Conservation (phyloP, 805 yeast species). For the Kodamaea sagamina region DNA sequence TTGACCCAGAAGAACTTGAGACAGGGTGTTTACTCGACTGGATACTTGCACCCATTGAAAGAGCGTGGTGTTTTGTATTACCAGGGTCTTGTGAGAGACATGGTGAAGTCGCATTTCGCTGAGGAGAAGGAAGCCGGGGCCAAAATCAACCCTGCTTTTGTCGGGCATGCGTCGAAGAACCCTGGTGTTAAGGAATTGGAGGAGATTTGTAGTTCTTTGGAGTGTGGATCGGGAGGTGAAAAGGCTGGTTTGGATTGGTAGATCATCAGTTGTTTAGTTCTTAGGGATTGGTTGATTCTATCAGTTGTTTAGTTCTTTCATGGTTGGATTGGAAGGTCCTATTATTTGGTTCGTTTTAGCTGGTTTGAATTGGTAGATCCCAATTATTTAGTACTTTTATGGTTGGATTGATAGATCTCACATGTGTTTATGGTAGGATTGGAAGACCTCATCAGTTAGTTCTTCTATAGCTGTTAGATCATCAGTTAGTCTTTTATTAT, state of each 20-base stretch:
- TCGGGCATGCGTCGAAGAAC: slow-evolving; percentile 39
- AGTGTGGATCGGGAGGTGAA: slow-evolving; percentile 36
- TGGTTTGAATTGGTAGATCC: no score
- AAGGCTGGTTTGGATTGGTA: slow-evolving; percentile 12
- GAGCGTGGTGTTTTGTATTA: slow-evolving; percentile 61
- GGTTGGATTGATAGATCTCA: no score
- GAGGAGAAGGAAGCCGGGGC: slow-evolving; percentile 47
- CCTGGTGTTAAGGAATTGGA: slow-evolving; percentile 51
- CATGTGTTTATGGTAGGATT: no score
- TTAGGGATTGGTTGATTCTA: no score
- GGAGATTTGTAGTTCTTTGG: slow-evolving; percentile 49
- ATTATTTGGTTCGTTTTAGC: no score
- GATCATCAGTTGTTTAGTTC: slow-evolving; percentile 1
- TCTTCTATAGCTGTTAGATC: not conserved
- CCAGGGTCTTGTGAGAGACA: slow-evolving; percentile 54
- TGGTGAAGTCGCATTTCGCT: slow-evolving; percentile 57
- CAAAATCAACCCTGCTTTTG: slow-evolving; percentile 53
- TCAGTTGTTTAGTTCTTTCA: no score
- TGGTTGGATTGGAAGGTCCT: no score
- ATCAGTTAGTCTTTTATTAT: not conserved
- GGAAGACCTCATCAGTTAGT: no score
- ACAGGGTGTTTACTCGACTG: slow-evolving; percentile 60
- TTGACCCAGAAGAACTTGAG: slow-evolving; percentile 61
- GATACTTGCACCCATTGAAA: slow-evolving; percentile 59
- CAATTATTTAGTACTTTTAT: no score